phyloP scores from a whole-genome alignment of 2,329 filamentous ascomycete species.

The Colletotrichum sp. region DNA sequence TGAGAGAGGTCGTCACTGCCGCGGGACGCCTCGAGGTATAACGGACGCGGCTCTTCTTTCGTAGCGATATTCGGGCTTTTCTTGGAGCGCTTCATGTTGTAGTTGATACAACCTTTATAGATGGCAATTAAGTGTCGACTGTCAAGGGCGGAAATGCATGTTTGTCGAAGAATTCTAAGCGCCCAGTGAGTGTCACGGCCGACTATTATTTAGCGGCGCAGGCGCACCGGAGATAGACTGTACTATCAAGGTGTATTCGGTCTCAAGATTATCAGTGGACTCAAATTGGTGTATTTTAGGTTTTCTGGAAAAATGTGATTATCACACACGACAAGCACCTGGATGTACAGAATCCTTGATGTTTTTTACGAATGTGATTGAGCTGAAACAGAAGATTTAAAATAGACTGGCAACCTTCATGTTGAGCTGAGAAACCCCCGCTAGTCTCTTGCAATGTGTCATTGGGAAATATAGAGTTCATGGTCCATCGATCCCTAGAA shows the following conservation, averaged over 20 bases:
- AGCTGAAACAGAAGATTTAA: background rate
- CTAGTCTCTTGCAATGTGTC: fast-evolving
- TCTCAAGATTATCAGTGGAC: fast-evolving
- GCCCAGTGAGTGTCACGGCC: too few species aligned
- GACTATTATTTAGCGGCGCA: too few species aligned
- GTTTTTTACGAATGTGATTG: fast-evolving
- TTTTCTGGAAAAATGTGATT: background rate
- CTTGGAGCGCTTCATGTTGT: fast-evolving
- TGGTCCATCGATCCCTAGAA: fast-evolving
- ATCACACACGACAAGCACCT: background rate
- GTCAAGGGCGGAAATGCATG: fast-evolving
- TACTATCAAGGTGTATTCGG: background rate
- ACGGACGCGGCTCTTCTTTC: fast-evolving
- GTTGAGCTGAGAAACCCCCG: background rate
- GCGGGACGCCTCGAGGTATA: background rate
- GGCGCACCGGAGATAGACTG: fast-evolving
- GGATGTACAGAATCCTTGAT: background rate
- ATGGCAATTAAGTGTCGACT: fast-evolving
- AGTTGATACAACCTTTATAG: fast-evolving
- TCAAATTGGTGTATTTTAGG: background rate
- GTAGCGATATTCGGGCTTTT: background rate
- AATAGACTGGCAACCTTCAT: background rate
- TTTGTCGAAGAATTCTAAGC: fast-evolving
- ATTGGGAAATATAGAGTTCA: background rate
- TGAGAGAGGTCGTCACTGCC: background rate